Conservation (phyloP, 768 basidiomycete genomes). For the Leccinum subgranulosum region DNA sequence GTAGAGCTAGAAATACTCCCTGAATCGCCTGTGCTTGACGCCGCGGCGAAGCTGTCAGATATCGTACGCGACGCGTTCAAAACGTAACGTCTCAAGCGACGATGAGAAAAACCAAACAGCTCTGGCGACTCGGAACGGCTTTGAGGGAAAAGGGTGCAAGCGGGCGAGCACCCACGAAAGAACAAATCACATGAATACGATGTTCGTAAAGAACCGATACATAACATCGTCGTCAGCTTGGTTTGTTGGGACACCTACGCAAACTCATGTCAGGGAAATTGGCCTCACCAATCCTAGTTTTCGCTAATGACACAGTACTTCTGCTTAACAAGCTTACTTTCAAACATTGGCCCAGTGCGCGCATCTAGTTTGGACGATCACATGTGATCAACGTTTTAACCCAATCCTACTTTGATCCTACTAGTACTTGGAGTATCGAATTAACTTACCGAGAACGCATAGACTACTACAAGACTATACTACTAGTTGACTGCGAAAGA, state of each 20-base stretch:
- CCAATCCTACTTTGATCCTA: no score
- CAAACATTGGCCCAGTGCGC: not conserved
- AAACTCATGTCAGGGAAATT: not conserved
- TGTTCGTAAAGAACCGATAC: no score
- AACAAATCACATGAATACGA: no score
- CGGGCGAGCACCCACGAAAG: no score
- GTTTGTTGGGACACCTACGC: not conserved
- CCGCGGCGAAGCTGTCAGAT: not conserved
- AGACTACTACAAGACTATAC: not conserved
- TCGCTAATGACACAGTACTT: not conserved
- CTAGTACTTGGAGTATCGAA: no score
- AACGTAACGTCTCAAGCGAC: not conserved
- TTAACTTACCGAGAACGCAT: not conserved
- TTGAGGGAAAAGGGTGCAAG: not conserved
- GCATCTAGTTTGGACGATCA: constrained; percentile 2
- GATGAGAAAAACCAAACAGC: not conserved
- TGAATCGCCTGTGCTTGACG: not conserved
- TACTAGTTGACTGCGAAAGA: not conserved
- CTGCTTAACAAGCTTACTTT: not conserved
- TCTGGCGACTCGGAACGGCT: not conserved
- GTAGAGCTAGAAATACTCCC: not conserved
- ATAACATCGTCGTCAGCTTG: not conserved
- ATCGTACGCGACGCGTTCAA: not conserved
- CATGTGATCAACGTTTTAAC: no score
- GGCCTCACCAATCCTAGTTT: not conserved